Evolutionary conservation across 176 grass and related monocot species (phyloP), one percentile per base, ranked within the genome.

Genomic region (Oropetium thomaeum): DNA sequence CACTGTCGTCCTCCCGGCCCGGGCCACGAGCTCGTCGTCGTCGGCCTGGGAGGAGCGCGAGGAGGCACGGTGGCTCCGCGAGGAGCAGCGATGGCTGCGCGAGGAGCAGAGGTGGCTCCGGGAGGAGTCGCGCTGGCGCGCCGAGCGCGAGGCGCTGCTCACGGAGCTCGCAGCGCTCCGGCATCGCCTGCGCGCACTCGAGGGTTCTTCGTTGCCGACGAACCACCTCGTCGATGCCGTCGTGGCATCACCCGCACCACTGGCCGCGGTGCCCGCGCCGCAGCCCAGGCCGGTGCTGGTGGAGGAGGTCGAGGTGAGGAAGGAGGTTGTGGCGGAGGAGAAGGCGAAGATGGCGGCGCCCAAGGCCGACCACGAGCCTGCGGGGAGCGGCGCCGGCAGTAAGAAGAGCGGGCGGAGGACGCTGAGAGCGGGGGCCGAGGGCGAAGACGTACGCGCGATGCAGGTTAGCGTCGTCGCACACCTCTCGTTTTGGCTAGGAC

Each of bases 371-470:
- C 7, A 53, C 3, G 4, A 2, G 47, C 4, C 0, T 67, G 47
- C 34, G 0, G 67, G 10, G 38, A 43, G 49, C 35, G 27, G 69
- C 66, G 41, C 30, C 5, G 15, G 69, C 65, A 41, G 27, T 28
- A 15, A 23, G n/a, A 79, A 70, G 67, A 76, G 76, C 49, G 81
- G 63, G 14, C 27, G 58, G 64, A 83, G 73, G 79, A 85, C 45
- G 44, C 69, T 98, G 71, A 86, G 89, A 76, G 37, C 41, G 28
- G 91, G 96, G 17, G 61, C 84, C 4, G 96, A 94, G 84, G 96
- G 96, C 35, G 89, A 95, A 16, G 91, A 98, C 76, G 96, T 95
- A 84, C 81, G 82, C 51, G 84, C 72, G 60, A 84, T 98, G 96
- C 96, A 94, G 91, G 91, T 92, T 48, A 81, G 78, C 73, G 26